Evolutionary conservation across 768 basidiomycete genomes (phyloP).

Genomic region (Trametes villosa): DNA sequence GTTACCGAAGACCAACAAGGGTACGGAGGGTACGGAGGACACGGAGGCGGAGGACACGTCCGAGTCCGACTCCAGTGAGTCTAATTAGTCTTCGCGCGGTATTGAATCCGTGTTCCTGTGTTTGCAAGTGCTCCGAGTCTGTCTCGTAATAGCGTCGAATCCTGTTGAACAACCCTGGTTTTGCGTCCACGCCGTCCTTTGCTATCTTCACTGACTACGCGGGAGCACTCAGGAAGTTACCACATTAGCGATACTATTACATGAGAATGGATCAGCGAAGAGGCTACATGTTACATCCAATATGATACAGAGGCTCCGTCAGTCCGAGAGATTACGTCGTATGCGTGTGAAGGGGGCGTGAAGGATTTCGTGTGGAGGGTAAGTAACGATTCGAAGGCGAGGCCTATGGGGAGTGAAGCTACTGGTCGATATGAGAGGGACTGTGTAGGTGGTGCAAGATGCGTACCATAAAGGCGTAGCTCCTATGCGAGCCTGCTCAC

Average conservation of each 20-base stretch:
- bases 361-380: too few species aligned
- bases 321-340: neutral
- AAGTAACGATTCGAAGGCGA: neutral
- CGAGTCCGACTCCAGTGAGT: too few species aligned
- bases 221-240: too few species aligned
- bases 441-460: neutral
- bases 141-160: too few species aligned
- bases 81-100: too few species aligned
- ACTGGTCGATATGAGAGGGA: neutral
- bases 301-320: neutral
- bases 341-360: neutral
- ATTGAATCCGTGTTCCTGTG: too few species aligned
- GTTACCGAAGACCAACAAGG: neutral
- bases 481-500: conserved; percentile 8
- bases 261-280: neutral
- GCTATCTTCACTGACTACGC: too few species aligned
- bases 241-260: neutral
- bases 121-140: too few species aligned
- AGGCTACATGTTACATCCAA: neutral
- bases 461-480: neutral
- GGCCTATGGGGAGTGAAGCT: neutral
- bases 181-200: too few species aligned
- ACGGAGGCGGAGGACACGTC: too few species aligned
- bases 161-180: too few species aligned
- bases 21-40: neutral